These are phyloP conservation scores for Gossypium anomalum DNA, from an alignment of 345 rosid genomes.

Conservation along the genomic window DNA sequence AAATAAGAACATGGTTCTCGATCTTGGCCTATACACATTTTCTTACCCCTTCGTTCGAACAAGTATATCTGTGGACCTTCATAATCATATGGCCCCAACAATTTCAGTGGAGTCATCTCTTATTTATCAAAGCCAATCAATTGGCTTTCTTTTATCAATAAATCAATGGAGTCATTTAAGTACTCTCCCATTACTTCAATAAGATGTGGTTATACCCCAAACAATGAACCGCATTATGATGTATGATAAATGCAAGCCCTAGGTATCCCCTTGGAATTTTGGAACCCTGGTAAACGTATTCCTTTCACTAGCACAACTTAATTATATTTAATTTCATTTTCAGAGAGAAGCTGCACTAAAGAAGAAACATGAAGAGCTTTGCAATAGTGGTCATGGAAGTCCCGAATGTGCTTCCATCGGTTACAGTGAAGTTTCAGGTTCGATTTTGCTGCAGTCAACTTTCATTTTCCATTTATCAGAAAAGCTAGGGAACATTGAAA, in stretches of 20 bases:
- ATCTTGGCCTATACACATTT: too few species aligned
- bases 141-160: too few species aligned
- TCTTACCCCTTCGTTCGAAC: too few species aligned
- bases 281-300: not conserved
- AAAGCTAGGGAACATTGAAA: not conserved
- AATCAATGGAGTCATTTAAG: too few species aligned
- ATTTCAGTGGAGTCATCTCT: too few species aligned
- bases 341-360: slow-evolving; percentile 81
- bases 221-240: not conserved
- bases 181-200: too few species aligned
- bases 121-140: too few species aligned
- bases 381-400: slow-evolving; percentile 27
- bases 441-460: slow-evolving; percentile 19
- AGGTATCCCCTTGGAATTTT: not conserved
- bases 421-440: slow-evolving; percentile 50
- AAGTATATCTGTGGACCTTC: too few species aligned
- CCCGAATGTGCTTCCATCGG: slow-evolving; percentile 20
- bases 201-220: not conserved
- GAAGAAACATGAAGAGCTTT: slow-evolving; percentile 62
- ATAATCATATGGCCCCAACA: too few species aligned
- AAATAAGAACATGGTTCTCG: too few species aligned
- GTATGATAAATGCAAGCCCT: not conserved
- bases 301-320: not conserved
- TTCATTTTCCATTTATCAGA: not conserved
- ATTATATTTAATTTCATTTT: slow-evolving; percentile 7